Evolutionary conservation across 495 filamentous ascomycete species (phyloP), one percentile per base, ranked within the genome.

Genomic region (Xylaria palmicola): DNA sequence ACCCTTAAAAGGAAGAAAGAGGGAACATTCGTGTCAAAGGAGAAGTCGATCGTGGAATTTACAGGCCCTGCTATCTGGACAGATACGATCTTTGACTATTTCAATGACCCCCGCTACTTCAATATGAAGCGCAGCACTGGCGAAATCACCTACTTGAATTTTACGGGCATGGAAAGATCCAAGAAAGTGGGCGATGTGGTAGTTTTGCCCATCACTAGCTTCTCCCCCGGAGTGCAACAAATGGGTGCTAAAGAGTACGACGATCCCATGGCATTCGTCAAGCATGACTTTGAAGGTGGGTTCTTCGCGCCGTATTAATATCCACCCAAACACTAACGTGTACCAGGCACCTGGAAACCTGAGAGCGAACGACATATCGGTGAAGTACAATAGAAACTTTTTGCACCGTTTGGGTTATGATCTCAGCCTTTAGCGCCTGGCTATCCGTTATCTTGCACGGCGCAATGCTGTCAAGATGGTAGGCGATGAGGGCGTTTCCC

Each of bases 31-130:
- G 75, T 86, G 34, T 83, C 83, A 53, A 84, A 90, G 73, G 81
- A 85, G 43, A 88, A 93, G 73, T 87, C 83, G 51, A 87, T 98
- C n/a, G 86, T 98, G 43, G 95, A 98, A 75, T 97, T 96, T 71
- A 98, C 94, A 0, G 94, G 94, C 0, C 94, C 94, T 5, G 94
- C 89, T 0, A 79, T 95, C 13, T 98, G 95, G 95, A 98, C 95
- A 0, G 94, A 98, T 72, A 81, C 83, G 26, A 83, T 98, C 44
- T 97, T 98, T 74, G 76, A 85, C 45, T 98, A 93, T 77, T 90
- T 98, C 79, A 98, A 98, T 71, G 87, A 98, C 69, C 85, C 85
- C 12, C 84, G 88, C 15, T 98, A 91, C 73, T 98, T 97, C 72
- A 86, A 96, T 64, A 90, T 92, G 81, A 79, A 61, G 43, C 79